Evolutionary conservation across 345 rosid species (phyloP).

Genomic region (Zanthoxylum bungeanum): DNA sequence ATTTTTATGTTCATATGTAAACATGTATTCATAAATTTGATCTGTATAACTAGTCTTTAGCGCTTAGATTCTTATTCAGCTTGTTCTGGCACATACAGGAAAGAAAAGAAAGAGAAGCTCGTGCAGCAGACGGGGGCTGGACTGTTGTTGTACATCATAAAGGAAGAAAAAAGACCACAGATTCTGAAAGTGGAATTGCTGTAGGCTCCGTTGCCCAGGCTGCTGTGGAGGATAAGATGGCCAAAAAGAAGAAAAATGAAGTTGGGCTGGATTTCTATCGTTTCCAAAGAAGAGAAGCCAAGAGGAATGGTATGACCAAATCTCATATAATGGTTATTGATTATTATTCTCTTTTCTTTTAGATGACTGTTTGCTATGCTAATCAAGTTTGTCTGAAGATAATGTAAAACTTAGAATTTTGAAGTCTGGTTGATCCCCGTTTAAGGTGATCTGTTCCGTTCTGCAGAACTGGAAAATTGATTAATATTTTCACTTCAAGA

Average conservation of each 20-base stretch:
- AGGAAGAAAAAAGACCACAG: slow-evolving; percentile 93
- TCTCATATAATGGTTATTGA: not conserved
- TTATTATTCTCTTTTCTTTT: not conserved
- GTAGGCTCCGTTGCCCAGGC: slow-evolving; percentile 83
- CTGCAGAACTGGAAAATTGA: not conserved
- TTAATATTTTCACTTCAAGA: too few species aligned
- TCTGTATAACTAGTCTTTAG: not conserved
- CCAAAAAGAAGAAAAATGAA: slow-evolving; percentile 72
- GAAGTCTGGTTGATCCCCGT: not conserved
- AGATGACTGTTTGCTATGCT: not conserved
- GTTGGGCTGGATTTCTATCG: slow-evolving; percentile 79
- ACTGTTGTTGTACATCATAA: slow-evolving; percentile 89
- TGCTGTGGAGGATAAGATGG: slow-evolving; percentile 51
- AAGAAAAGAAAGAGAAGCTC: slow-evolving; percentile 75
- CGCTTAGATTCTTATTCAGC: slow-evolving; percentile 10
- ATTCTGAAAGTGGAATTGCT: slow-evolving; percentile 66
- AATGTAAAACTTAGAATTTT: not conserved
- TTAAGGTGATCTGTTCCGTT: not conserved
- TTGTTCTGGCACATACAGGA: slow-evolving; percentile 44
- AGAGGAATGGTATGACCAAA: slow-evolving; percentile 62
- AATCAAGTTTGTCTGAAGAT: not conserved
- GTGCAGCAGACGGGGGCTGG: slow-evolving; percentile 93
- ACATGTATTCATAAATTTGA: not conserved
- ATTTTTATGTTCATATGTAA: not conserved
- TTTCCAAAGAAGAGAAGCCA: slow-evolving; percentile 87